These are phyloP conservation scores for Voacanga thouarsii DNA, from an alignment of 257 asterid species.

Conservation along the genomic window DNA sequence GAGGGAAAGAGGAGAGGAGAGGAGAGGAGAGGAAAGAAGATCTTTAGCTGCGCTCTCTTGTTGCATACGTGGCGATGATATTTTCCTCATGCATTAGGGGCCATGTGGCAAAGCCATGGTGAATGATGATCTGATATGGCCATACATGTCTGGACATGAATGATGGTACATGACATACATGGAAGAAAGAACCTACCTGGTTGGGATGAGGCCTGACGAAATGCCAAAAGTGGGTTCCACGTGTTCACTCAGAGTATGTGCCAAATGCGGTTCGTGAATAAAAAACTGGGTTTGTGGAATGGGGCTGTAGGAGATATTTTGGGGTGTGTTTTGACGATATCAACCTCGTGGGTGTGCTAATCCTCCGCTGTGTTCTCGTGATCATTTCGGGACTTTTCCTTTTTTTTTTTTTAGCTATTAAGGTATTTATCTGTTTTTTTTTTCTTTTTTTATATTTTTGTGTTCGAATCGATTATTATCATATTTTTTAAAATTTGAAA, in stretches of 20 bases:
- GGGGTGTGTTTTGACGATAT: neutral
- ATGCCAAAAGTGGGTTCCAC: slow-evolving; percentile 14
- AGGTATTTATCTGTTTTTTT: too few species aligned
- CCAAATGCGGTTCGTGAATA: too few species aligned
- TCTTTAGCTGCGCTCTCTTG: slow-evolving; percentile 75
- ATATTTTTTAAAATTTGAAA: too few species aligned
- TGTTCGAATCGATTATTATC: too few species aligned
- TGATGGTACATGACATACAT: neutral
- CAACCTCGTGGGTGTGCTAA: neutral
- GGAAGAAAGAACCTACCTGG: neutral
- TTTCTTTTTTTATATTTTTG: too few species aligned
- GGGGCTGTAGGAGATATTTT: slow-evolving; percentile 16
- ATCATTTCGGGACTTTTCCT: too few species aligned
- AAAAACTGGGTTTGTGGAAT: too few species aligned
- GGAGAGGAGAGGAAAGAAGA: slow-evolving; percentile 32
- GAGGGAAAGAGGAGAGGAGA: slow-evolving; percentile 6
- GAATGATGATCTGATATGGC: neutral
- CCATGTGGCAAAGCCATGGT: slow-evolving; percentile 20
- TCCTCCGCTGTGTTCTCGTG: too few species aligned
- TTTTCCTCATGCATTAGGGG: slow-evolving; percentile 26
- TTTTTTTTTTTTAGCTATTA: too few species aligned
- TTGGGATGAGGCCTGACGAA: neutral
- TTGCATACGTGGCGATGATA: slow-evolving; percentile 60
- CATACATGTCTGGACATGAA: too few species aligned
- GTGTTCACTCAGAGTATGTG: neutral